phyloP scores from a whole-genome alignment of 2,329 filamentous ascomycete genomes.

The Ciborinia camelliae region DNA sequence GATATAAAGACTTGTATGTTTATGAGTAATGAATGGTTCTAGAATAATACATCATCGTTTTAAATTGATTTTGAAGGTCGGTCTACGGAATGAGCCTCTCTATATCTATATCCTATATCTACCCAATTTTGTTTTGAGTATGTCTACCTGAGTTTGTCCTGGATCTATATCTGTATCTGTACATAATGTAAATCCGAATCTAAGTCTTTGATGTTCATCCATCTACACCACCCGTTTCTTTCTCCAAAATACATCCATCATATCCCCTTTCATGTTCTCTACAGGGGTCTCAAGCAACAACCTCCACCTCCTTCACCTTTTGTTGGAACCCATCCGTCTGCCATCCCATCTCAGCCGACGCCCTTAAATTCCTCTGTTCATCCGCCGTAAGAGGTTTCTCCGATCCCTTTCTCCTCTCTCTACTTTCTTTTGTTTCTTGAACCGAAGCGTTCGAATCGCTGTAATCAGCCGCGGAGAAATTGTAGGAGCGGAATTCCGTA shows the following conservation, averaged over 20 bases:
- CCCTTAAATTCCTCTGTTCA: constrained; percentile 33
- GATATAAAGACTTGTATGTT: too few species aligned
- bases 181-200: neutral
- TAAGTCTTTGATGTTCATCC: neutral
- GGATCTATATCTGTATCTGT: too few species aligned
- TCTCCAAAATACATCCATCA: neutral
- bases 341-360: constrained; percentile 23
- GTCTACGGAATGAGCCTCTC: too few species aligned
- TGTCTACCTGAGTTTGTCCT: neutral
- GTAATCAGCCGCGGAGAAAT: constrained; percentile 26
- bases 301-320: neutral
- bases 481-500: constrained; percentile 34
- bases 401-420: constrained; percentile 27
- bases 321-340: constrained; percentile 11
- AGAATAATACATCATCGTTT: too few species aligned
- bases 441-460: constrained; percentile 22
- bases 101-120: neutral
- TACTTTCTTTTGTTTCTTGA: constrained; percentile 32
- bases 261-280: neutral
- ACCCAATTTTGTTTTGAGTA: too few species aligned
- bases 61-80: too few species aligned
- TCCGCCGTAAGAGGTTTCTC: constrained; percentile 28
- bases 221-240: neutral
- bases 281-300: neutral
- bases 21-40: too few species aligned